Conservation (phyloP, 169 alveolate genomes). For the Plasmodium relictum region DNA sequence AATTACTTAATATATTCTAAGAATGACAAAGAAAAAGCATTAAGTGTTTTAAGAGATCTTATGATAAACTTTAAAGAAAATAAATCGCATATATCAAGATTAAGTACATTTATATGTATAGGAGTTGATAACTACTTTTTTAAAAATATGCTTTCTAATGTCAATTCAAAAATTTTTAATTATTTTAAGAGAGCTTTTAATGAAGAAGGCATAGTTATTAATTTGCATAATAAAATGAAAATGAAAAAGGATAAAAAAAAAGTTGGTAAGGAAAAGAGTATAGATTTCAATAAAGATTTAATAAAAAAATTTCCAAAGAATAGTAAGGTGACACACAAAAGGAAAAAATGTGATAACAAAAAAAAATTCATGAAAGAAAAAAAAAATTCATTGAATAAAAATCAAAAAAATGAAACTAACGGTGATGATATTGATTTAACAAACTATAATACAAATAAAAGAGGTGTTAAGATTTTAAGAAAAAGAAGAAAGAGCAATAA, state of each 20-base stretch:
- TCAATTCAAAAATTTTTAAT: slow-evolving; percentile 51
- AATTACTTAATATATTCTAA: slow-evolving; percentile 40
- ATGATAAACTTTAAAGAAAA: slow-evolving; percentile 59
- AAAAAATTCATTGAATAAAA: background rate
- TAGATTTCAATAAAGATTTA: background rate
- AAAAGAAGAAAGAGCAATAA: background rate
- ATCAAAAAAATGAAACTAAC: background rate
- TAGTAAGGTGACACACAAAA: background rate
- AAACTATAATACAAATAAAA: background rate
- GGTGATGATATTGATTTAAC: too few species aligned
- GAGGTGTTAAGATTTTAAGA: background rate
- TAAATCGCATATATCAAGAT: slow-evolving; percentile 60
- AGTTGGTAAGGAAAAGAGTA: background rate
- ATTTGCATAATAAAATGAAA: background rate
- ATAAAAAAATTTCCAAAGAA: background rate
- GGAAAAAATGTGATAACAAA: background rate
- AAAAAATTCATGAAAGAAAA: background rate
- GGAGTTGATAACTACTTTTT: slow-evolving; percentile 64
- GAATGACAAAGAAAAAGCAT: slow-evolving; percentile 62
- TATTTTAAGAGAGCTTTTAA: slow-evolving; percentile 64
- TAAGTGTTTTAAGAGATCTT: slow-evolving; percentile 38
- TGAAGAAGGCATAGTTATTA: slow-evolving; percentile 54
- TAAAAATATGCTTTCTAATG: slow-evolving; percentile 49
- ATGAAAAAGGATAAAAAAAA: background rate
- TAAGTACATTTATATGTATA: slow-evolving; percentile 69